Base-by-base conservation (phyloP, 345 rosid species). In the Pugionium cornutum region DNA sequence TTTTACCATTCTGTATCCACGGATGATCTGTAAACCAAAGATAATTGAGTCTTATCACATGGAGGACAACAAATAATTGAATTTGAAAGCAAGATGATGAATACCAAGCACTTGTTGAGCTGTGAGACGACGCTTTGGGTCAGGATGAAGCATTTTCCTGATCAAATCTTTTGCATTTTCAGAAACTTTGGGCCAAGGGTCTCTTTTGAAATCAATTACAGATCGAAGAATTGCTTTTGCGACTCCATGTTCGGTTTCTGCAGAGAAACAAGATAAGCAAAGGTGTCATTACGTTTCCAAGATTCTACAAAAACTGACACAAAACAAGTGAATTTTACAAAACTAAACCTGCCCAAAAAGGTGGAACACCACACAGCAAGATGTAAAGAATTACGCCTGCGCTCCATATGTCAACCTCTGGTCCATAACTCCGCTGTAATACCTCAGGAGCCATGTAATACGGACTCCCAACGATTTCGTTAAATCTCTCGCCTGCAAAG, bases 361-460 rank as follows among this genome's bases (percentile, higher is more conserved):
- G 18, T 18, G 18, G 18, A 18, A 18, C 18, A 18, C 18, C 18
- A 18, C 18, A 18, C 0, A 18, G 18, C 18, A 18, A 18, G 18
- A 18, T 18, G 18, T 18, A 18, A 18, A 18, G 18, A 18, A 18
- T 18, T 18, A 18, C 18, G 18, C 18, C 18, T 18, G 18, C 18
- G 18, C 18, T 18, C 18, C 18, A 18, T 18, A 18, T 18, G 18
- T 18, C 18, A 18, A 18, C 18, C 18, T 18, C 18, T 18, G 18
- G 18, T 18, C 18, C 18, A 18, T 18, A 18, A 18, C 18, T 18
- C 18, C 18, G 18, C 96, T 70, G 86, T 37, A 91, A 83, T 67
- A 91, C 94, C 83, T 91, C 96, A 0, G 96, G 97, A 75, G 98
- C 98, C 98, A 92, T 89, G 82, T 87, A 92, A 65, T 92, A 87